Evolutionary conservation across 805 yeast genomes (phyloP).

Genomic region (Lipomyces yamadae): DNA sequence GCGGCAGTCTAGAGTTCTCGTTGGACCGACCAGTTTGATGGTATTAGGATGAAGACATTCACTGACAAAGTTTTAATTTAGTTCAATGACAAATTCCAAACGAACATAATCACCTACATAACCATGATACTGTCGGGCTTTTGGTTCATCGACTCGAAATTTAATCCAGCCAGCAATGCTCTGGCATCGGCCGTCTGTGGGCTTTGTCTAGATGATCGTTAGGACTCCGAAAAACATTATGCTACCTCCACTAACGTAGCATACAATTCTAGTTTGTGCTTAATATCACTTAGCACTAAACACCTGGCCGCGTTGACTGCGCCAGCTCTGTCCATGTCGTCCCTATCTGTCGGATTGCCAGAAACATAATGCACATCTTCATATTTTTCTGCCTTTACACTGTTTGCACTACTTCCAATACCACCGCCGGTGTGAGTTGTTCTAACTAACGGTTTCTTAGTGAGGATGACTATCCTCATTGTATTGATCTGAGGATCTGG

Average conservation of each 20-base stretch:
- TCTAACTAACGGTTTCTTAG: constrained; percentile 14
- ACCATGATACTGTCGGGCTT: constrained; percentile 14
- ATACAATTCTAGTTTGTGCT: constrained; percentile 4
- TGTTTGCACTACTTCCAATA: constrained; percentile 5
- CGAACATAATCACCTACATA: constrained; percentile 2
- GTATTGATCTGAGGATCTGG: constrained; percentile 9
- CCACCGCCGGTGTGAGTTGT: not conserved
- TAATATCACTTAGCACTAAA: constrained; percentile 18
- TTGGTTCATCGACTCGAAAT: constrained; percentile 25
- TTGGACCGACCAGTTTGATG: constrained; percentile 23
- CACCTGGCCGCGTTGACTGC: constrained; percentile 19
- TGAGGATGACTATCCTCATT: constrained; percentile 9
- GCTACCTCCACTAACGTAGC: not conserved
- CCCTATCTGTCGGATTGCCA: constrained; percentile 22
- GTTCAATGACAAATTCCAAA: too few species aligned
- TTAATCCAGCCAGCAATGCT: constrained; percentile 15
- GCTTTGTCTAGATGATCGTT: not conserved
- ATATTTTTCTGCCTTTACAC: not conserved
- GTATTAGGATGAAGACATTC: constrained; percentile 26
- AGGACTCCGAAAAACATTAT: not conserved
- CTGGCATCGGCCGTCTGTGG: constrained; percentile 21
- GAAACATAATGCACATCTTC: constrained; percentile 18
- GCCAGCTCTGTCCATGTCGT: constrained; percentile 19
- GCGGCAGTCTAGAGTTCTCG: constrained; percentile 17
- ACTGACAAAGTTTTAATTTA: not conserved